Evolutionary conservation across 495 filamentous ascomycete species (phyloP).

Genomic region (Staphylotrichum tortipilum): DNA sequence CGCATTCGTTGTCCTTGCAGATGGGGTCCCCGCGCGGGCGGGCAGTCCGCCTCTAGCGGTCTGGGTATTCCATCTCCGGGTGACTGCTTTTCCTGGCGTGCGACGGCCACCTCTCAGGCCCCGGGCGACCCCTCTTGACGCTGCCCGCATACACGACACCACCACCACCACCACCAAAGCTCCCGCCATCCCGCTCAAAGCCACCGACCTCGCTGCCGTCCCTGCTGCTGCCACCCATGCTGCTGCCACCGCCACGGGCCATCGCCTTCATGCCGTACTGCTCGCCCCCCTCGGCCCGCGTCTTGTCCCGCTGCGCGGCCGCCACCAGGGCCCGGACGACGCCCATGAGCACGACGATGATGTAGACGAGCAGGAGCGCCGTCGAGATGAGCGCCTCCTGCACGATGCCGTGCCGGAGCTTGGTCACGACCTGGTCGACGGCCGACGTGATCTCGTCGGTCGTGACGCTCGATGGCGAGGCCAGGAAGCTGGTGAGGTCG

Average conservation of each 20-base stretch:
- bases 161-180: too few species aligned
- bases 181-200: conserved; percentile 1
- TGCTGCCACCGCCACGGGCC: not conserved
- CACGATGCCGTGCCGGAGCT: conserved; percentile 54
- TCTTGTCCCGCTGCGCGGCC: conserved; percentile 41
- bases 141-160: conserved; percentile 20
- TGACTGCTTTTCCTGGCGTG: conserved; percentile 26
- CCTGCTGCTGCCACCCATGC: not conserved
- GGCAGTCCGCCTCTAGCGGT: conserved; percentile 10
- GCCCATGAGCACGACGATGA: conserved; percentile 67
- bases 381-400: conserved; percentile 71
- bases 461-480: conserved; percentile 56
- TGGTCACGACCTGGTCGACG: conserved; percentile 53
- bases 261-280: conserved; percentile 15
- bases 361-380: conserved; percentile 61
- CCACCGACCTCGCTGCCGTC: not conserved
- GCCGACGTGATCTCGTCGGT: conserved; percentile 75
- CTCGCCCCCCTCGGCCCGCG: conserved; percentile 43
- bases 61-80: conserved; percentile 17
- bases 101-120: conserved; percentile 13
- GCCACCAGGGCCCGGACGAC: conserved; percentile 53
- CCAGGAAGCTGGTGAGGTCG: conserved; percentile 62
- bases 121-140: conserved; percentile 14
- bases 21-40: not conserved
- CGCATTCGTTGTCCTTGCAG: not conserved